Evolutionary conservation across 805 yeast genomes (phyloP), one percentile per base, ranked within the genome.

Genomic region (Candida sonorensis): DNA sequence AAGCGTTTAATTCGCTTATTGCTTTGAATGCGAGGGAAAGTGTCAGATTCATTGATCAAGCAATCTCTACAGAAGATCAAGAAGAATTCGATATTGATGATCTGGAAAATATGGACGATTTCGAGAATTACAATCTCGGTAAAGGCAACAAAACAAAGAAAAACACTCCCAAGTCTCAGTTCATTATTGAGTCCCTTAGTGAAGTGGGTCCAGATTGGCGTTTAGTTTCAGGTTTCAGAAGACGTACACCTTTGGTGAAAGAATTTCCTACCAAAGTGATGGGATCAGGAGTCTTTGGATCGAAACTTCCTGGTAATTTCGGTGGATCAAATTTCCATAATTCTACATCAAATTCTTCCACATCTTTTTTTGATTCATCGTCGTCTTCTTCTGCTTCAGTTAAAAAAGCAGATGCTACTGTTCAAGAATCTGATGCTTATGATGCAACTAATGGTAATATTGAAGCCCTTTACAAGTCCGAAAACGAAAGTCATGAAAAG

Each of bases 21-120:
- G 75, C 83, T 13, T 64, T 68, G n/a, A 75, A 75, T 52, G 81
- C 88, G 7, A 62, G 78, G 33, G 82, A 77, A 46, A 71, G 84
- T 13, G 64, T 79, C 31, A 61, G 69, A 35, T 74, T 77, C 44
- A 73, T 81, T 33, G 86, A 80, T 42, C 50, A 26, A 40, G 54
- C 29, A 37, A 40, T 37, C 17, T 41, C 48, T 4, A n/a, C n/a
- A n/a, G 40, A 36, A 23, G 38, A 42, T 18, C 33, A 32, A 22
- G 39, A 32, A 21, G 30, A 44, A 13, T 23, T 21, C 18, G 17
- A 31, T 3, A 14, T 29, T 8, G 38, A 28, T 27, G 31, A 28
- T 3, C 20, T 33, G 5, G 36, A 29, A 11, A 37, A 33, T 14
- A 18, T 31, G 23, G 42, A 39, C n/a, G 53, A 47, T 33, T 47